Conservation (phyloP, 768 basidiomycete species). For the Exidia glandulosa region DNA sequence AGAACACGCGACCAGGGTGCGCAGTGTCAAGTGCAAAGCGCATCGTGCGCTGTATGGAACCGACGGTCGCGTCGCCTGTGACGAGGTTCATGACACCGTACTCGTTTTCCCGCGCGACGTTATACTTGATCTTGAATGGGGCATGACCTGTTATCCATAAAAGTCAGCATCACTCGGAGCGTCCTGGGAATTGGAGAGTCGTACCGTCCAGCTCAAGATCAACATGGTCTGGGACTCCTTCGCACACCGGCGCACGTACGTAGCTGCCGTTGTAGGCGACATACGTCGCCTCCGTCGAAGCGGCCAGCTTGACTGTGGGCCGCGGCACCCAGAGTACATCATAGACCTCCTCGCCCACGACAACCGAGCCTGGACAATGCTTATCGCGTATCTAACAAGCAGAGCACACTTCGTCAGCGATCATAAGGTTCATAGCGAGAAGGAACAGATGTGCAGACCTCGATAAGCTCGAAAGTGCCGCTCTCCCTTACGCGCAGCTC, state of each 20-base stretch:
- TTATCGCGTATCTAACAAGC: slow-evolving; percentile 69
- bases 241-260: slow-evolving; percentile 69
- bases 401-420: neutral
- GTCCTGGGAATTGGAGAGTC: slow-evolving; percentile 7
- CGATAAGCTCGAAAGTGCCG: slow-evolving; percentile 64
- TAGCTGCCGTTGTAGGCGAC: slow-evolving; percentile 62
- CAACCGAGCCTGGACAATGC: slow-evolving; percentile 71
- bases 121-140: slow-evolving; percentile 92
- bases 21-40: slow-evolving; percentile 75
- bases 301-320: slow-evolving; percentile 60
- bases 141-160: slow-evolving; percentile 47
- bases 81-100: slow-evolving; percentile 58
- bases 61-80: slow-evolving; percentile 62
- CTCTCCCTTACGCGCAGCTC: slow-evolving; percentile 60
- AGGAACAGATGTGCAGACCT: slow-evolving; percentile 30
- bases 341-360: slow-evolving; percentile 49
- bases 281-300: slow-evolving; percentile 42
- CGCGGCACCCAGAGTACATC: slow-evolving; percentile 69
- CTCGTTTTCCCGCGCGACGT: slow-evolving; percentile 60
- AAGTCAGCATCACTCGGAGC: neutral
- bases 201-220: slow-evolving; percentile 73
- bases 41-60: slow-evolving; percentile 70
- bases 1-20: slow-evolving; percentile 69
- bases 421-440: slow-evolving; percentile 1
- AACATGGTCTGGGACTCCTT: slow-evolving; percentile 69